Evolutionary conservation across 352 stramenopile species (phyloP).

Genomic region (Pythium insidiosum): DNA sequence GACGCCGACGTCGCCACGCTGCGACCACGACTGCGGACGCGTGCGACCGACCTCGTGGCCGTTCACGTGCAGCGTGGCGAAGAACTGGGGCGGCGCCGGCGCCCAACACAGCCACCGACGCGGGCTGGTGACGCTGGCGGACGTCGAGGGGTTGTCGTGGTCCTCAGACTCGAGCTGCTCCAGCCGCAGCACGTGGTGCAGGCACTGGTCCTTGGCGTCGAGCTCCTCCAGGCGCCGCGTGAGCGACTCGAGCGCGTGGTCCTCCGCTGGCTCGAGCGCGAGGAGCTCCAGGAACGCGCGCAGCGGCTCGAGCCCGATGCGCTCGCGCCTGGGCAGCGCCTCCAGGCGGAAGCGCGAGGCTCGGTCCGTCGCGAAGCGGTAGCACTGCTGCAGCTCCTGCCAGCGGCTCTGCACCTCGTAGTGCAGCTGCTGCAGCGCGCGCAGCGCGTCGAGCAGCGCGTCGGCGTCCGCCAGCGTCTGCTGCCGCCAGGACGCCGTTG

Average conservation of each 20-base stretch:
- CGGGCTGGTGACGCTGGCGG: too few relatives aligned
- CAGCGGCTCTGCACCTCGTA: slow-evolving; percentile 41
- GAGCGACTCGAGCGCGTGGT: slow-evolving; percentile 11
- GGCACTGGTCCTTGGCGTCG: slow-evolving; percentile 23
- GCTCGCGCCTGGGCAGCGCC: too few relatives aligned
- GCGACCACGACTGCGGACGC: slow-evolving; percentile 8
- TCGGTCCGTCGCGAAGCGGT: slow-evolving; percentile 8
- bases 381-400: slow-evolving; percentile 41
- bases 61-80: slow-evolving; percentile 20
- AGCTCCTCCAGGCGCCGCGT: slow-evolving; percentile 21
- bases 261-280: too few relatives aligned
- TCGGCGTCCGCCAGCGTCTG: slow-evolving; percentile 27
- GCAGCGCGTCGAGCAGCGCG: slow-evolving; percentile 27
- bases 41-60: slow-evolving; percentile 17
- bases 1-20: slow-evolving; percentile 13
- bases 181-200: slow-evolving; percentile 18
- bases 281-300: slow-evolving; percentile 36
- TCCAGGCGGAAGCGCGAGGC: too few relatives aligned
- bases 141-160: too few relatives aligned
- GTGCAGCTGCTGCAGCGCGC: slow-evolving; percentile 40
- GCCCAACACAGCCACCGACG: too few relatives aligned
- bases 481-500: neutral
- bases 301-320: slow-evolving; percentile 23
- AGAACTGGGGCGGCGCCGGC: slow-evolving; percentile 6
- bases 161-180: slow-evolving; percentile 1